A percentile compares a stretch with the other conserved stretches of the same genome.
phyloP scores from a whole-genome alignment of 805 yeast species.

The Metschnikowia arizonensis region DNA sequence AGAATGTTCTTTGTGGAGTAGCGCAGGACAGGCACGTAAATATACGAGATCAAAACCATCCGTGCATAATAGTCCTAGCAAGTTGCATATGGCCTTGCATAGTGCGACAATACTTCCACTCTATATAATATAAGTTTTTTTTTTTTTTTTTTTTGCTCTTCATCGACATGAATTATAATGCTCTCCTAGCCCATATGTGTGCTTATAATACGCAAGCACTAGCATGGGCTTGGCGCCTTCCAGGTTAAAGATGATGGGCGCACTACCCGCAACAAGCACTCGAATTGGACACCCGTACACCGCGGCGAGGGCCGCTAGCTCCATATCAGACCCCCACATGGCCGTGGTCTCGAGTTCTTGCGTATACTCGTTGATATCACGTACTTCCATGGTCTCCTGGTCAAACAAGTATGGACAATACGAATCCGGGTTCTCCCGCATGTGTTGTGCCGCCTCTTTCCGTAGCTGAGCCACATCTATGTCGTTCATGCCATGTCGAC shows the following conservation, averaged over 20 bases:
- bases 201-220: slow-evolving; percentile 76
- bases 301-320: slow-evolving; percentile 74
- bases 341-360: slow-evolving; percentile 68
- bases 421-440: slow-evolving; percentile 59
- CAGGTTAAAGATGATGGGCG: slow-evolving; percentile 61
- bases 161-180: slow-evolving; percentile 74
- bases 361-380: slow-evolving; percentile 66
- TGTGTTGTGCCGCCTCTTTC: slow-evolving; percentile 59
- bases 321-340: slow-evolving; percentile 96
- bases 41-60: slow-evolving; percentile 1
- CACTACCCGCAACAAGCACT: slow-evolving; percentile 73
- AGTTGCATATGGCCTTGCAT: not conserved
- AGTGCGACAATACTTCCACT: not conserved
- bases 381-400: slow-evolving; percentile 61
- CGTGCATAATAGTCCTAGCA: not conserved
- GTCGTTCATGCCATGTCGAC: slow-evolving; percentile 41
- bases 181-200: slow-evolving; percentile 86
- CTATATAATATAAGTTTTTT: not conserved
- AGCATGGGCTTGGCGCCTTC: slow-evolving; percentile 50
- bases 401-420: slow-evolving; percentile 81
- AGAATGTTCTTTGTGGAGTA: not conserved
- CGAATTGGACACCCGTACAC: slow-evolving; percentile 71
- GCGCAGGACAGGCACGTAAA: not conserved
- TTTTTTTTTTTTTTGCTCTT: not conserved
- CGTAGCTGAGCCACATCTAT: slow-evolving; percentile 54